Evolutionary conservation across 2,329 filamentous ascomycete species (phyloP).

Genomic region (Colletotrichum tanaceti): DNA sequence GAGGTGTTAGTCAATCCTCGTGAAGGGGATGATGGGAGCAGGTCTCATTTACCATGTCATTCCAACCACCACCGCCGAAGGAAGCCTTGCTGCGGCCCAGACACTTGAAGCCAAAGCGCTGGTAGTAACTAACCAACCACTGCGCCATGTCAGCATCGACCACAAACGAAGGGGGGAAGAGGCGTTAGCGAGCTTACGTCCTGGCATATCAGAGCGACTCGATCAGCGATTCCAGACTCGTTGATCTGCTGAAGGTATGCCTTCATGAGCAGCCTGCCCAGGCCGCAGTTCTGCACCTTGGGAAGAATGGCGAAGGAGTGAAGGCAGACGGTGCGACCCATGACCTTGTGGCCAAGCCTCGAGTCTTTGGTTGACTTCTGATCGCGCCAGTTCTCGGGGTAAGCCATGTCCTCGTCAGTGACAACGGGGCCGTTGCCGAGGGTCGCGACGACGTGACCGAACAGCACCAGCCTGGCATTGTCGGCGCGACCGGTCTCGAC

Average conservation of each 20-base stretch:
- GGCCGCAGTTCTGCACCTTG: constrained; percentile 76
- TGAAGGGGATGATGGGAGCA: neutral
- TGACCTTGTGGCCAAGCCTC: constrained; percentile 75
- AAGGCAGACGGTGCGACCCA: constrained; percentile 79
- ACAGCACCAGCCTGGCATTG: constrained; percentile 69
- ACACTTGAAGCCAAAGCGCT: constrained; percentile 78
- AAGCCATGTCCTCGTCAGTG: constrained; percentile 81
- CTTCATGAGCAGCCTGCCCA: constrained; percentile 80
- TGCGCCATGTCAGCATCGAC: constrained; percentile 44
- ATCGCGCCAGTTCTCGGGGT: constrained; percentile 74
- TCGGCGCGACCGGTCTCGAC: constrained; percentile 70
- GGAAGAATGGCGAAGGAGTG: constrained; percentile 87
- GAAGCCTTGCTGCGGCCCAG: constrained; percentile 74
- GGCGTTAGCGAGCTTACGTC: constrained; percentile 60
- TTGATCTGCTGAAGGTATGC: constrained; percentile 83
- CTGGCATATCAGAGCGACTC: constrained; percentile 81
- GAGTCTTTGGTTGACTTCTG: constrained; percentile 48
- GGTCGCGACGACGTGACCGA: constrained; percentile 83
- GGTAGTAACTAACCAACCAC: constrained; percentile 80
- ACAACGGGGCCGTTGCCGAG: constrained; percentile 72
- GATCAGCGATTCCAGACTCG: constrained; percentile 75
- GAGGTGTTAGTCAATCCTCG: constrained; percentile 16
- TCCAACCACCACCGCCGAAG: constrained; percentile 85
- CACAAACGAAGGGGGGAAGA: constrained; percentile 5
- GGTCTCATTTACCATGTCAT: constrained; percentile 75